Base-by-base conservation (phyloP, 2,329 filamentous ascomycete genomes). In the Thelonectria olida region DNA sequence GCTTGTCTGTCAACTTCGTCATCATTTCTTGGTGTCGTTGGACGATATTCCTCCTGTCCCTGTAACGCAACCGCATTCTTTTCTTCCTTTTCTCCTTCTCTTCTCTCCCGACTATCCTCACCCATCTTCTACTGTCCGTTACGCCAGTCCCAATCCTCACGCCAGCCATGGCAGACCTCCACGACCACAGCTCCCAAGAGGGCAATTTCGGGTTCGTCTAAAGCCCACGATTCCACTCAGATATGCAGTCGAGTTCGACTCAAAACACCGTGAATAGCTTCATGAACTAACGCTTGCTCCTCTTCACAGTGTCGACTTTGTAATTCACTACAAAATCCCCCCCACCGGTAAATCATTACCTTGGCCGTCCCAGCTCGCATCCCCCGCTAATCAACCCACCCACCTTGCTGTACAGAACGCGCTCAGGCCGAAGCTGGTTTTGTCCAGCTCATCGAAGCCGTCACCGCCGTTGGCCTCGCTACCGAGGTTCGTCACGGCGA, bases 401-500 rank as follows among this genome's bases (percentile, higher is more conserved):
- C n/a, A n/a, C 54, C 58, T 65, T 31, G 36, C 12, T 36, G 41
- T 15, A 34, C 69, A 93, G 92, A 90, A 69, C 88, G 87, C 69
- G 78, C 81, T 38, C 83, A 91, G 74, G 92, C 93, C 15, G 87
- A 90, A 73, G 86, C 88, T 15, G 85, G 90, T 68, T 97, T 97
- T 74, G 87, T 91, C 65, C 88, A 90, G 72, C 88, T 98, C 39
- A 85, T 97, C 70, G 81, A 91, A 71, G 87, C 88, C 38, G 85
- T 99, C 38, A 88, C 91, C 28, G 82, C 84, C 49, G 91, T 94
- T 44, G 94, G 95, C n/a, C 84, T 98, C 64, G 88, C 91, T 41
- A 93, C 92, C 9, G 93, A 97, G 79, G 94, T 97, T 51, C 91
- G 96, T 65, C 88, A 89, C 70, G 93, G 93, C 58, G 88, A 91